Base-by-base conservation (phyloP, 768 basidiomycete genomes). In the Pleurotus salmoneostramineus region DNA sequence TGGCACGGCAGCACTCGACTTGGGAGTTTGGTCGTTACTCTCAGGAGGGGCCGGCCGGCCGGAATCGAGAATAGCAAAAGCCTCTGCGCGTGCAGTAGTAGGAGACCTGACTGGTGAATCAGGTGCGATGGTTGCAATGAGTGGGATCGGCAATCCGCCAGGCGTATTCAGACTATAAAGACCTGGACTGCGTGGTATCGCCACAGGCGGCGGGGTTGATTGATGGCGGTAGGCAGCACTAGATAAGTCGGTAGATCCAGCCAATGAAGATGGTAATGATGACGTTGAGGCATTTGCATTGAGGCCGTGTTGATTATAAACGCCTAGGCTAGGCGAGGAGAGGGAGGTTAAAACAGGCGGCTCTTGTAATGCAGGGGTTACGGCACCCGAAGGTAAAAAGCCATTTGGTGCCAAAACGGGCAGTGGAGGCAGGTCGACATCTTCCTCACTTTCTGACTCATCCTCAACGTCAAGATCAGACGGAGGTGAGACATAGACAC, bases 81-180 rank as follows among this genome's bases (percentile, higher is more conserved):
- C 60, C 50, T 57, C 68, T 33, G 67, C 64, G 15, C 58, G 62
- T 17, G 66, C 60, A 14, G 67, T 63, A 47, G 63, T 48, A 3
- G 61, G 52, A 10, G 60, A 50, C n/a, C 65, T 61, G 33, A 60
- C 62, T 27, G 74, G 74, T 3, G 75, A 71, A 42, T 76, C 76
- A 0, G 81, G 78, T 3, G 68, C 76, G 5, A 79, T 77, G 1
- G 81, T 84, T 4, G 80, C 78, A 58, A 87, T 85, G 6, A 66
- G 71, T 12, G 85, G 85, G 50, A 87, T 82, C 0, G 78, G 72
- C 31, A 80, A 63, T 0, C 77, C 76, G 11, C 71, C 75, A 37
- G 74, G 79, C 1, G 74, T 71, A 31, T 52, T 56, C 44, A 61
- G 6, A 6, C 15, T 27, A 31, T 54, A 54, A 58, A 31, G 37